These are phyloP conservation scores for Rhodotorula sp. DNA, from an alignment of 1,284 basidiomycete genomes.

Conservation along the genomic window DNA sequence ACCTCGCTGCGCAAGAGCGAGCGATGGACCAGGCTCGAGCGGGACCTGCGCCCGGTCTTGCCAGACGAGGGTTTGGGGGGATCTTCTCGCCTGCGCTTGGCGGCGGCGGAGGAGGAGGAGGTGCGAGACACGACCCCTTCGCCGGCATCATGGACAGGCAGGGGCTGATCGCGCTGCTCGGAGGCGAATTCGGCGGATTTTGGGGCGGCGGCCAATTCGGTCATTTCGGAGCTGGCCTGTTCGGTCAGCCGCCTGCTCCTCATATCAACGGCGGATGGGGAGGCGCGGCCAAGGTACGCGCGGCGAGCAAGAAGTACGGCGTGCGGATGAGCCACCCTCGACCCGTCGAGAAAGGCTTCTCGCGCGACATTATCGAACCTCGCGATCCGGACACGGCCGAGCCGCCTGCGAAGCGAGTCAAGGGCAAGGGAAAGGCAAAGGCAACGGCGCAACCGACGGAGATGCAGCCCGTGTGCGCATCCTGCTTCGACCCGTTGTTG, in stretches of 20 bases:
- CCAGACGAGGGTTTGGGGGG: neutral
- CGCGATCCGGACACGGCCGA: slow-evolving; percentile 9
- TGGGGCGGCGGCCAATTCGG: neutral
- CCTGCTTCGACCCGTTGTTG: slow-evolving; percentile 24
- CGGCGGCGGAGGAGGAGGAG: neutral
- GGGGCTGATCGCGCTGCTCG: neutral
- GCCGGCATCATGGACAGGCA: neutral
- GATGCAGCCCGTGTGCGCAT: slow-evolving; percentile 30
- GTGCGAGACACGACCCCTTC: neutral
- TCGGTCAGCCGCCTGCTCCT: neutral
- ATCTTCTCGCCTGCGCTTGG: neutral
- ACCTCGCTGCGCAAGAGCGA: slow-evolving; percentile 3
- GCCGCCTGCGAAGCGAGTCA: neutral
- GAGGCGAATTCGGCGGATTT: neutral
- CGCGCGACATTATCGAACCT: slow-evolving; percentile 33
- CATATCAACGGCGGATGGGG: slow-evolving; percentile 20
- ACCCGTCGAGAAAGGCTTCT: slow-evolving; percentile 23
- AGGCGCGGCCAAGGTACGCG: slow-evolving; percentile 27
- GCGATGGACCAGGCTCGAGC: neutral
- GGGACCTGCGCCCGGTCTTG: neutral
- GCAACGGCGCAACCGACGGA: neutral
- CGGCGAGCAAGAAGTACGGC: slow-evolving; percentile 28
- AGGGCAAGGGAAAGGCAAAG: slow-evolving; percentile 2
- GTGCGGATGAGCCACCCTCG: slow-evolving; percentile 32
- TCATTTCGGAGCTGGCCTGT: neutral